Evolutionary conservation across 768 basidiomycete species (phyloP).

Genomic region (Dictyophora rubrovolvata): DNA sequence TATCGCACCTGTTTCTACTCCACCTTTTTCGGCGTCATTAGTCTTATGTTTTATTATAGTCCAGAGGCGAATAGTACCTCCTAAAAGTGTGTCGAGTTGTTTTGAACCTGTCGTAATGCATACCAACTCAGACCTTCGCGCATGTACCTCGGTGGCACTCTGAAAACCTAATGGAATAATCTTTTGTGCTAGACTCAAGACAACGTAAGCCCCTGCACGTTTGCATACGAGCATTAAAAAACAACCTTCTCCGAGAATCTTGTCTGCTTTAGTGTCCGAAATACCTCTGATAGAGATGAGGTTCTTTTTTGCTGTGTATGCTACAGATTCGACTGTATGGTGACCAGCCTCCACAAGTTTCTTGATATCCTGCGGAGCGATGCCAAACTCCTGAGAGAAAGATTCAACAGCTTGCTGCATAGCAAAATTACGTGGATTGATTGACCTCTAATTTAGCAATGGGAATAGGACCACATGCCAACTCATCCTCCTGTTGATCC

Average conservation of each 20-base stretch:
- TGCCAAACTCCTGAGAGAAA: constrained; percentile 70
- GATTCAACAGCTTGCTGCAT: not conserved
- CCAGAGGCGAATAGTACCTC: constrained; percentile 42
- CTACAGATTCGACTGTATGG: constrained; percentile 91
- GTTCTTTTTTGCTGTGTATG: constrained; percentile 92
- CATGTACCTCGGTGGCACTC: constrained; percentile 96
- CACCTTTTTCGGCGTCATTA: constrained; percentile 40
- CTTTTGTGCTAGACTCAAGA: constrained; percentile 60
- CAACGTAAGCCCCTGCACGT: not conserved
- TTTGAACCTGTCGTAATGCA: constrained; percentile 96
- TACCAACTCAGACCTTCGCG: constrained; percentile 87
- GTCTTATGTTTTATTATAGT: constrained; percentile 11
- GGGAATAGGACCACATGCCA: constrained; percentile 71
- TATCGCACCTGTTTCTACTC: constrained; percentile 96
- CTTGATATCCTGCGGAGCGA: constrained; percentile 85
- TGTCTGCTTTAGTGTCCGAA: constrained; percentile 94
- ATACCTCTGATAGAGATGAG: constrained; percentile 91
- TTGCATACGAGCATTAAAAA: constrained; percentile 14
- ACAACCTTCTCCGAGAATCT: constrained; percentile 82
- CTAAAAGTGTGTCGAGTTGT: constrained; percentile 89
- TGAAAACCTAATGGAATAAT: constrained; percentile 96
- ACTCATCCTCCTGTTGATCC: constrained; percentile 39
- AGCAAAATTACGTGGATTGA: not conserved
- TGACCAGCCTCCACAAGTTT: constrained; percentile 88
- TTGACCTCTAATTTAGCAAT: constrained; percentile 50